A percentile compares a stretch with the other conserved stretches of the same genome.
Conservation (phyloP, 441 rosid species). For the Breynia disticha region DNA sequence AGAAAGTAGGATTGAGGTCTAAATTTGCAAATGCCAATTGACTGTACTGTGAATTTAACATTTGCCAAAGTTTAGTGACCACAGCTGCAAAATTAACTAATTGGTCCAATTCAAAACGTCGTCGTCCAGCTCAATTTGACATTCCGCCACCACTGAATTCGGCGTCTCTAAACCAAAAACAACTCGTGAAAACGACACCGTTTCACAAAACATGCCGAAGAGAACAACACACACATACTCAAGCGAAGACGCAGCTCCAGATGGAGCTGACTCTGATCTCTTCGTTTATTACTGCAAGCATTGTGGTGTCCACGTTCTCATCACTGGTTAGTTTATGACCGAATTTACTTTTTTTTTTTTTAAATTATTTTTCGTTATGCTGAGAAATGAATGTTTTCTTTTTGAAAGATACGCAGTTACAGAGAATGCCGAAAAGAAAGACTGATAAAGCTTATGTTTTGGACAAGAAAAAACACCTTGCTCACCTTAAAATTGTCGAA, state of each 20-base stretch:
- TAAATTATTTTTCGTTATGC: conserved; percentile 14
- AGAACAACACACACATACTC: conserved; percentile 98
- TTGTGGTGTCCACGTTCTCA: conserved; percentile 91
- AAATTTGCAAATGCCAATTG: too few species aligned
- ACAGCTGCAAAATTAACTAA: too few species aligned
- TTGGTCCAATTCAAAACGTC: too few species aligned
- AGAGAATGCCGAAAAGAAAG: conserved; percentile 93
- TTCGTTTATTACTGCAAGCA: conserved; percentile 98
- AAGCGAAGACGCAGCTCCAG: conserved; percentile 97
- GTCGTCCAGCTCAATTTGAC: too few species aligned
- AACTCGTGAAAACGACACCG: too few species aligned
- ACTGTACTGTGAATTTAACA: too few species aligned
- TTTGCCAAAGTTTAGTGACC: too few species aligned
- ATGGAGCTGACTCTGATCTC: conserved; percentile 93
- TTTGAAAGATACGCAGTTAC: conserved; percentile 91
- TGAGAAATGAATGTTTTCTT: conserved; percentile 13
- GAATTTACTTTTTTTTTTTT: neutral
- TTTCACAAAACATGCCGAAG: conserved; percentile 90
- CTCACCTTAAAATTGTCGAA: conserved; percentile 58
- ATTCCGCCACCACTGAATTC: too few species aligned
- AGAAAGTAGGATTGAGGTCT: too few species aligned
- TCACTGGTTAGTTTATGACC: conserved; percentile 42
- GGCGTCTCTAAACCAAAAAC: too few species aligned
- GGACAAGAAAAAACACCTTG: conserved; percentile 89
- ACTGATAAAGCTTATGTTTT: conserved; percentile 80